These are phyloP conservation scores for Canna indica DNA, from an alignment of 176 grass and related monocot genomes.

Conservation along the genomic window DNA sequence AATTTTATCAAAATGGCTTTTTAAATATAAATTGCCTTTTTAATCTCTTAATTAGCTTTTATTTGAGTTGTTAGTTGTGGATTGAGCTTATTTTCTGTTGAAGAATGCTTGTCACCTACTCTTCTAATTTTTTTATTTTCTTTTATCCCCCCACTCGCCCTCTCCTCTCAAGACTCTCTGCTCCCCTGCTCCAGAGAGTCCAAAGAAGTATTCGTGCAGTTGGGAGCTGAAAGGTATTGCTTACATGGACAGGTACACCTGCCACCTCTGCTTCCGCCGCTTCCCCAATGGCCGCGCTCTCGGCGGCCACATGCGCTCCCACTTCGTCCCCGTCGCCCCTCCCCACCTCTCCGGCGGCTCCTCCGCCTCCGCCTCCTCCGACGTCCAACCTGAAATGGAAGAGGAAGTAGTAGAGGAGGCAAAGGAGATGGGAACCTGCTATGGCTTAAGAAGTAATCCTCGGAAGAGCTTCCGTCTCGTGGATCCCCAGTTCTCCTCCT, in stretches of 20 bases:
- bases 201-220: not conserved
- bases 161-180: conserved; percentile 20
- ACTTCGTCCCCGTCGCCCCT: conserved; percentile 12
- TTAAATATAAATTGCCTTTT: too few species aligned
- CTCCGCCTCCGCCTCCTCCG: conserved; percentile 1
- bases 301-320: conserved; percentile 65
- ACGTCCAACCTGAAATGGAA: not conserved
- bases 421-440: not conserved
- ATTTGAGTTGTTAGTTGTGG: not conserved
- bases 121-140: not conserved
- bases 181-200: conserved; percentile 8
- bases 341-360: not conserved
- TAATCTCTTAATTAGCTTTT: not conserved
- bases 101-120: not conserved
- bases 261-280: conserved; percentile 80
- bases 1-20: too few species aligned
- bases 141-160: conserved; percentile 14
- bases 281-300: conserved; percentile 84
- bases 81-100: not conserved
- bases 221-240: conserved; percentile 18
- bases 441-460: conserved; percentile 2
- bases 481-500: conserved; percentile 17
- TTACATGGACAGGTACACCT: conserved; percentile 66
- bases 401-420: not conserved
- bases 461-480: conserved; percentile 18